Evolutionary conservation across 1,284 basidiomycete species (phyloP).

Genomic region (Ustilago vetiveriae): DNA sequence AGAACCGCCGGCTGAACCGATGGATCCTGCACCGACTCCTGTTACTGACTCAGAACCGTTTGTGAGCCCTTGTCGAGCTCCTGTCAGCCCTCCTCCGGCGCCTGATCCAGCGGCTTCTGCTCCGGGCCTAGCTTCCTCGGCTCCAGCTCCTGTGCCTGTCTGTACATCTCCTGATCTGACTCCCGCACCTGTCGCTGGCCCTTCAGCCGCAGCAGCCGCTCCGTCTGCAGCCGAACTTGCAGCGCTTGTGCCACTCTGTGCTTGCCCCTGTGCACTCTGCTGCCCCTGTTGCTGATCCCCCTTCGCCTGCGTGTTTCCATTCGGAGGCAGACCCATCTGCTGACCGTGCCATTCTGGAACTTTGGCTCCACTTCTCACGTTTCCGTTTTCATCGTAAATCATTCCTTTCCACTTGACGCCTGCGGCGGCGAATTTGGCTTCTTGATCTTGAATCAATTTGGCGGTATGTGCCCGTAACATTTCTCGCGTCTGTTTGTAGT

Average conservation of each 20-base stretch:
- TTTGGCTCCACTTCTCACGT: slow-evolving; percentile 9
- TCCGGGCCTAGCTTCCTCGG: not conserved
- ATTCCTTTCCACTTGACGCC: slow-evolving; percentile 25
- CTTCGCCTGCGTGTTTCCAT: too few species aligned
- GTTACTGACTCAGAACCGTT: too few species aligned
- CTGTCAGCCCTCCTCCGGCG: too few species aligned
- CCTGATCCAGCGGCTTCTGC: too few species aligned
- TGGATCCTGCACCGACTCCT: too few species aligned
- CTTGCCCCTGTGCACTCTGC: too few species aligned
- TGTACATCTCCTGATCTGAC: not conserved
- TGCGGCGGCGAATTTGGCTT: slow-evolving; percentile 16
- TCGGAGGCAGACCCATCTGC: too few species aligned
- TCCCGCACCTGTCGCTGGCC: not conserved
- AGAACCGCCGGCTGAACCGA: too few species aligned
- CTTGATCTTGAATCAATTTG: slow-evolving; percentile 22
- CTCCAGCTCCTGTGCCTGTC: not conserved
- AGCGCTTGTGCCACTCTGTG: too few species aligned
- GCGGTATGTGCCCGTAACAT: slow-evolving; percentile 22
- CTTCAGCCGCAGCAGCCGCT: not conserved
- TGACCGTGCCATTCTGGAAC: not conserved
- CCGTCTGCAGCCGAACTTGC: not conserved
- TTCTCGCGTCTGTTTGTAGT: slow-evolving; percentile 23
- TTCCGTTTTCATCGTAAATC: slow-evolving; percentile 27
- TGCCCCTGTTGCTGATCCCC: not conserved
- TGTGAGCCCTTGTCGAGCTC: too few species aligned